phyloP scores from a whole-genome alignment of 352 stramenopile genomes.

The Pythium myriotylum region DNA sequence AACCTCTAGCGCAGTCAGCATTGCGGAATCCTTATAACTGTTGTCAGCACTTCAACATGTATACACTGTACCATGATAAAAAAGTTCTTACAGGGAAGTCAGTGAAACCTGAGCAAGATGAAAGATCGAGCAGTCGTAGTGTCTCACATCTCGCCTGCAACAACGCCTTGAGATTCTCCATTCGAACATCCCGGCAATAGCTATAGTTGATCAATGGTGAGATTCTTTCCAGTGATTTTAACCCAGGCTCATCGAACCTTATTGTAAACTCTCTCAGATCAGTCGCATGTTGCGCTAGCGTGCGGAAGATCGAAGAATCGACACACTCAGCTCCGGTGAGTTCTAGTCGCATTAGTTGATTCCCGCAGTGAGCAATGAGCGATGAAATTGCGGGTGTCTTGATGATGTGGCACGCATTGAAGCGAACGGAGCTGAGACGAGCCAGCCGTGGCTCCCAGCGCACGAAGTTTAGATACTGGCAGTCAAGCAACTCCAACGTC shows the following conservation, averaged over 20 bases:
- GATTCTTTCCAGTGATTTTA: neutral
- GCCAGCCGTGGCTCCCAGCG: conserved; percentile 36
- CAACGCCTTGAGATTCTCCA: conserved; percentile 40
- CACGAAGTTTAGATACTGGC: conserved; percentile 45
- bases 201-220: conserved; percentile 21
- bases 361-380: conserved; percentile 42
- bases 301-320: conserved; percentile 46
- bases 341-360: conserved; percentile 38
- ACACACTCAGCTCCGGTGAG: conserved; percentile 47
- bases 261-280: conserved; percentile 51
- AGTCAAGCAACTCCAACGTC: conserved; percentile 67
- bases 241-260: conserved; percentile 31
- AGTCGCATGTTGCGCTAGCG: conserved; percentile 34
- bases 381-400: conserved; percentile 43
- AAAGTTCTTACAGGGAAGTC: conserved; percentile 14
- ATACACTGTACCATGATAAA: neutral
- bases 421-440: conserved; percentile 39
- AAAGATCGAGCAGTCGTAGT: conserved; percentile 55
- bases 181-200: conserved; percentile 32
- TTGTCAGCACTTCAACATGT: neutral
- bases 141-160: conserved; percentile 33
- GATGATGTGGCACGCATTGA: conserved; percentile 56
- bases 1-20: conserved; percentile 48
- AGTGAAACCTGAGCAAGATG: conserved; percentile 45
- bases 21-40: conserved; percentile 24